These are phyloP conservation scores for Pilatotrama ljubarskyi DNA, from an alignment of 768 basidiomycete species.

Conservation along the genomic window DNA sequence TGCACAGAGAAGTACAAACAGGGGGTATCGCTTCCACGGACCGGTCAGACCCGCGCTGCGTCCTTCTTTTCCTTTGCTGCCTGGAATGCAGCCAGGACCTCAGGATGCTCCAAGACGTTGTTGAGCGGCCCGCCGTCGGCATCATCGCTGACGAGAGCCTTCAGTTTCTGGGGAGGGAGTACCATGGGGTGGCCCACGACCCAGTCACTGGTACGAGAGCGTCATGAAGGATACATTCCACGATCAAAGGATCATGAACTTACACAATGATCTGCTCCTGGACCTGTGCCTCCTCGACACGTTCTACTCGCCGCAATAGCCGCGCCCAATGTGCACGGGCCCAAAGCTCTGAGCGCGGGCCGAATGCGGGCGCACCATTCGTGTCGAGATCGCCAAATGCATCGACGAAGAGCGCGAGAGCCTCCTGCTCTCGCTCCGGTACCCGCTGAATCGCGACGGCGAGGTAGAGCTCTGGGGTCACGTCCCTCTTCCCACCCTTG, in stretches of 20 bases:
- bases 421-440: constrained; percentile 14
- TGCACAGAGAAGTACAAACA: no score
- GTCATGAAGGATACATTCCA: background rate
- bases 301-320: constrained; percentile 6
- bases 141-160: constrained; percentile 12
- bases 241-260: background rate
- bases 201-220: constrained; percentile 5
- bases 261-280: constrained; percentile 18
- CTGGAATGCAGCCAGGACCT: constrained; percentile 4
- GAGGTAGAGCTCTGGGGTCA: constrained; percentile 22
- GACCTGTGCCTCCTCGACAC: constrained; percentile 7
- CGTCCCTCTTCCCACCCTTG: constrained; percentile 16
- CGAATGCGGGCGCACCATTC: background rate
- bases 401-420: constrained; percentile 5
- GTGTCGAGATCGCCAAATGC: constrained; percentile 10
- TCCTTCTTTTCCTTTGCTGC: background rate
- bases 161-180: constrained; percentile 4
- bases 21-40: no score
- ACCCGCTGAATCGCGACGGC: constrained; percentile 21
- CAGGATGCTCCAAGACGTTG: constrained; percentile 12
- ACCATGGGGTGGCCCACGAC: constrained; percentile 11
- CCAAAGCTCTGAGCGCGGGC: constrained; percentile 20
- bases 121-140: constrained; percentile 8
- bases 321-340: constrained; percentile 20
- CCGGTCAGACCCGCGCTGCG: no score